phyloP scores from a whole-genome alignment of 257 asterid genomes.

The Apocynum venetum region DNA sequence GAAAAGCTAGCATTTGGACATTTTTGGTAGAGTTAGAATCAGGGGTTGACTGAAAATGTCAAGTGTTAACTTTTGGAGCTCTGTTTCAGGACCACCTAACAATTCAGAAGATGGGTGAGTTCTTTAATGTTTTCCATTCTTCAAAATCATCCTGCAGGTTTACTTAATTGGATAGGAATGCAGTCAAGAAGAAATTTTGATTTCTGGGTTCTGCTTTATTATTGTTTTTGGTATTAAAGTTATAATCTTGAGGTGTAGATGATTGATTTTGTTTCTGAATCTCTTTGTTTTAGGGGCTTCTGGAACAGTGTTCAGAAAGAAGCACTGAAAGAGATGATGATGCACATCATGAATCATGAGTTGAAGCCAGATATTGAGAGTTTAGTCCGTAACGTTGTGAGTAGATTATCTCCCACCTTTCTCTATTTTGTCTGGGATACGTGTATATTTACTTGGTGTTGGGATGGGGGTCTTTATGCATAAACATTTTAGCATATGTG shows the following conservation, averaged over 20 bases:
- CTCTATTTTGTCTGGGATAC: background rate
- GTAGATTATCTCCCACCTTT: background rate
- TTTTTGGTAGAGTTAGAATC: background rate
- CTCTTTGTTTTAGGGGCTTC: background rate
- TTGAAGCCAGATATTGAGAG: background rate
- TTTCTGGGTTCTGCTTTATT: background rate
- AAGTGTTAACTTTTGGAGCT: background rate
- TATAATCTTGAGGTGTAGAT: background rate
- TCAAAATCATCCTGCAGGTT: background rate
- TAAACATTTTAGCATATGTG: background rate
- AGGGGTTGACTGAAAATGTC: background rate
- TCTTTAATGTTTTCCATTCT: background rate
- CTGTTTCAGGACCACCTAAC: background rate
- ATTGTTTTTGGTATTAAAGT: background rate
- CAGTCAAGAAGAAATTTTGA: background rate
- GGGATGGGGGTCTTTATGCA: background rate
- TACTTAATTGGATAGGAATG: background rate
- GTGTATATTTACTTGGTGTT: background rate
- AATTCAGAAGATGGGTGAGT: background rate
- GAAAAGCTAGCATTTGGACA: background rate
- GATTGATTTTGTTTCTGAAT: background rate
- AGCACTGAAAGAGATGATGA: background rate
- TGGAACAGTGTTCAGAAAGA: constrained; percentile 5
- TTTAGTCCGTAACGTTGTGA: constrained; percentile 1
- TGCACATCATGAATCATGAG: background rate